A percentile compares a stretch with the other conserved stretches of the same genome.
phyloP scores from a whole-genome alignment of 2,329 filamentous ascomycete species.

The Blastomyces parvus region DNA sequence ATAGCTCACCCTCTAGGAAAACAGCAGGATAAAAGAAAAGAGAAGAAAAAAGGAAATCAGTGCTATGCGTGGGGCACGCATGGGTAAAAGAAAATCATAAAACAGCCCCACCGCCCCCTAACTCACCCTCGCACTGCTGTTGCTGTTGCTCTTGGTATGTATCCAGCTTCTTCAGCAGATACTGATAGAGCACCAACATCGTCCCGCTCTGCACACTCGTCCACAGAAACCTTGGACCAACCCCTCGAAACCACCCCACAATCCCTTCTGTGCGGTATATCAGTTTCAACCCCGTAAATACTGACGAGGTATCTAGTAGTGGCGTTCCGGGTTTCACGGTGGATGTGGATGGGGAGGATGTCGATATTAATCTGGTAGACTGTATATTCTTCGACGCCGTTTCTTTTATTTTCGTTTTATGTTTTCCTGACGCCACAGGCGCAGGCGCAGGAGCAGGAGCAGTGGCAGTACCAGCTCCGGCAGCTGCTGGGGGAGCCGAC shows the following conservation, averaged over 20 bases:
- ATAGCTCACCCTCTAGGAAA: not conserved
- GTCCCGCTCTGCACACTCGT: constrained; percentile 94
- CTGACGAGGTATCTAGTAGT: constrained; percentile 78
- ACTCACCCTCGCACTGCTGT: constrained; percentile 16
- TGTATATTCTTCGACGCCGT: constrained; percentile 36
- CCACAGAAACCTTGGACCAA: constrained; percentile 88
- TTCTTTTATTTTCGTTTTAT: constrained; percentile 13
- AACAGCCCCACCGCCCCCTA: constrained; percentile 8
- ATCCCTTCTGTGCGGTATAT: constrained; percentile 88
- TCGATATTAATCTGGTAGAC: constrained; percentile 69
- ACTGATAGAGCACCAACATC: constrained; percentile 94
- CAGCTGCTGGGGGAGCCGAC: not conserved
- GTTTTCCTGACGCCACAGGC: not conserved
- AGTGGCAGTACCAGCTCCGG: not conserved
- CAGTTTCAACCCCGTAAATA: constrained; percentile 70
- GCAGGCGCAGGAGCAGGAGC: not conserved
- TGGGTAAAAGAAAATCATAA: not conserved
- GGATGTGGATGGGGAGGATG: constrained; percentile 77
- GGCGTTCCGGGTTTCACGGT: constrained; percentile 68
- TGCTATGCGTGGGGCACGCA: not conserved
- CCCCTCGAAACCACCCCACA: constrained; percentile 84
- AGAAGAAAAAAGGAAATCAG: not conserved
- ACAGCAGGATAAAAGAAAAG: not conserved
- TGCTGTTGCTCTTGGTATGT: constrained; percentile 23
- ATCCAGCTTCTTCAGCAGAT: constrained; percentile 68